Conservation (phyloP, 2,329 filamentous ascomycete genomes). For the Plectosphaerella plurivora region DNA sequence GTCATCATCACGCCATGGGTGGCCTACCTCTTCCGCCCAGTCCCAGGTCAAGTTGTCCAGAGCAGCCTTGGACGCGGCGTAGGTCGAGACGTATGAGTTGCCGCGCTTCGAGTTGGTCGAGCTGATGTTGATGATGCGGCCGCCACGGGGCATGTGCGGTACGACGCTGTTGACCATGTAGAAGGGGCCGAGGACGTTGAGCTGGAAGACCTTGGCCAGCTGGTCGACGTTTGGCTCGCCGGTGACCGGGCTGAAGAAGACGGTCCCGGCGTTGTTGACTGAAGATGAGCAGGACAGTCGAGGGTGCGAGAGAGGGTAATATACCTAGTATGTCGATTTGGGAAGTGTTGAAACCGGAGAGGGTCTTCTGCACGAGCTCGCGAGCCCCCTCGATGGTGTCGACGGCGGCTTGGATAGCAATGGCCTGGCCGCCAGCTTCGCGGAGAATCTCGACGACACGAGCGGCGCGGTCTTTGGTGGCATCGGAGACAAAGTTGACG, state of each 20-base stretch:
- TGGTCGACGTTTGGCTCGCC: slow-evolving; percentile 18
- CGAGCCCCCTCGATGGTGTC: slow-evolving; percentile 23
- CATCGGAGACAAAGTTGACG: slow-evolving; percentile 34
- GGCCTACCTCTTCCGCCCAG: slow-evolving; percentile 25
- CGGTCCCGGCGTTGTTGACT: slow-evolving; percentile 32
- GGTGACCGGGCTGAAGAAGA: slow-evolving; percentile 12
- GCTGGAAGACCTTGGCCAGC: slow-evolving; percentile 21
- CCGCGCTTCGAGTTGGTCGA: slow-evolving; percentile 24
- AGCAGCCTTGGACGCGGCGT: slow-evolving; percentile 27
- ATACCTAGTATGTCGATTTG: slow-evolving; percentile 32
- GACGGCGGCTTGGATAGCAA: slow-evolving; percentile 28
- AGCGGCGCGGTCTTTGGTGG: slow-evolving; percentile 20
- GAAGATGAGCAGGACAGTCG: no score
- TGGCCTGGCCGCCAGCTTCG: slow-evolving; percentile 18
- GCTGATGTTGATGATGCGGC: slow-evolving; percentile 29
- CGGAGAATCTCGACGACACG: slow-evolving; percentile 18
- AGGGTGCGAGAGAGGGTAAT: not conserved
- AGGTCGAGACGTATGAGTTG: slow-evolving; percentile 15
- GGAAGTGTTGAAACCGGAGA: slow-evolving; percentile 25
- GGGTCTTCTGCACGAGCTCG: slow-evolving; percentile 26
- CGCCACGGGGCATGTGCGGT: slow-evolving; percentile 28
- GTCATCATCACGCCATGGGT: not conserved
- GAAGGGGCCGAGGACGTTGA: slow-evolving; percentile 29
- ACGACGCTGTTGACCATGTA: slow-evolving; percentile 27
- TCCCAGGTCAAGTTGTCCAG: slow-evolving; percentile 27